Evolutionary conservation across 78 protist genomes (phyloP).

Genomic region (Tieghemostelium lacteum): DNA sequence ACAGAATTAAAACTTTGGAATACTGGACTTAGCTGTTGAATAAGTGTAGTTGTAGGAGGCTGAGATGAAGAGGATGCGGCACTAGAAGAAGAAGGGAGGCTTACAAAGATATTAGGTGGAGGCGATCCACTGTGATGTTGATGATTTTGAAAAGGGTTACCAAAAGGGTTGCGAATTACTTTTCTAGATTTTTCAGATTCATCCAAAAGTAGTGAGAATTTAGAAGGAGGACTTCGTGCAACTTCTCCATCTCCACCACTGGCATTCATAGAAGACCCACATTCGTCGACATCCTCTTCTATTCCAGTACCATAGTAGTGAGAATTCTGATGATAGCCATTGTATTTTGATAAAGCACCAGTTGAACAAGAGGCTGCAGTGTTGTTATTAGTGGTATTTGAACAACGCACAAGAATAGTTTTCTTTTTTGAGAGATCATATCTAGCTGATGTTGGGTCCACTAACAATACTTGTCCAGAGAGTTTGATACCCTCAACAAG

Average conservation of each 20-base stretch:
- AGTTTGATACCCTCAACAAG: conserved; percentile 74
- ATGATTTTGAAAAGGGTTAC: background rate
- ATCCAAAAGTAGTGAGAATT: conserved; percentile 46
- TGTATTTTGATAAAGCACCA: background rate
- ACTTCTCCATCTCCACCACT: conserved; percentile 53
- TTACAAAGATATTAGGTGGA: background rate
- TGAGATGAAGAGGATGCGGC: background rate
- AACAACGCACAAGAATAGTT: conserved; percentile 51
- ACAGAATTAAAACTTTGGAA: no score
- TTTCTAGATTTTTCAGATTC: conserved; percentile 34
- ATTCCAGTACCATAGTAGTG: background rate
- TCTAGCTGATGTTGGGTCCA: conserved; percentile 64
- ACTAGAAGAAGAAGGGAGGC: background rate
- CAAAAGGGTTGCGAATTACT: background rate
- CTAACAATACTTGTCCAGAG: conserved; percentile 21
- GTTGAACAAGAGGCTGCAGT: background rate
- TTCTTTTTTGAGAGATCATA: conserved; percentile 48
- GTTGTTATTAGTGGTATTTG: background rate
- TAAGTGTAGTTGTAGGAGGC: background rate
- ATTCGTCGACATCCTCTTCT: conserved; percentile 4
- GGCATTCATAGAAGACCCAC: conserved; percentile 10
- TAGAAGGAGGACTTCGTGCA: conserved; percentile 25
- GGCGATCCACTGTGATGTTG: background rate
- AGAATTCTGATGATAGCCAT: background rate
- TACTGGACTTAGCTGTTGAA: no score